Percentiles rank a stretch among this genome's conserved stretches.
Evolutionary conservation across 129 eudicot species (phyloP).

Genomic region (Centaurea solstitialis): DNA sequence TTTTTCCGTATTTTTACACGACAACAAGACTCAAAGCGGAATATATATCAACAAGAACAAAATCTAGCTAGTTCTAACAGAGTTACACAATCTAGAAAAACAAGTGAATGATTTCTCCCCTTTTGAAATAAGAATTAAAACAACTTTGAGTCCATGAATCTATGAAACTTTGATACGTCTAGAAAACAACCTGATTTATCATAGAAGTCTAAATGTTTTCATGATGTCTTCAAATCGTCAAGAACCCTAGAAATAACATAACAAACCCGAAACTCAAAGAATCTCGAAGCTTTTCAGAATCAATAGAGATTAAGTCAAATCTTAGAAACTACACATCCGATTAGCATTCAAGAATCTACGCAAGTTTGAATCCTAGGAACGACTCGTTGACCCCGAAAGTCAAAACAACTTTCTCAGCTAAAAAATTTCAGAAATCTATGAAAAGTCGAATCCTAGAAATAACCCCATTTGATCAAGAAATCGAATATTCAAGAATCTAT

Average conservation of each 20-base stretch:
- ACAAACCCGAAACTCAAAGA: neutral
- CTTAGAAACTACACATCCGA: neutral
- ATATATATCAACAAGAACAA: neutral
- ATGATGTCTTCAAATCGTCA: neutral
- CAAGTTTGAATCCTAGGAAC: neutral
- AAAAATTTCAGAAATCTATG: neutral
- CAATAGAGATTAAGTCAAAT: neutral
- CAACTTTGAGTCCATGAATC: neutral
- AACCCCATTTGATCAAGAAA: neutral
- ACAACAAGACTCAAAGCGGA: neutral
- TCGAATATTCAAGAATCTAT: no score
- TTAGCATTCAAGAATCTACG: neutral
- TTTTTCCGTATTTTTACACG: neutral
- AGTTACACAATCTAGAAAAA: conserved; percentile 12
- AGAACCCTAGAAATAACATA: neutral
- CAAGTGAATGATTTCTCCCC: neutral
- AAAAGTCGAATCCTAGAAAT: neutral
- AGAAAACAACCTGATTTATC: neutral
- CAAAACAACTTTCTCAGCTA: neutral
- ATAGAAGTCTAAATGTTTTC: conserved; percentile 4
- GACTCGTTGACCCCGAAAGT: neutral
- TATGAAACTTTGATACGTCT: no score
- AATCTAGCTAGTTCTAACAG: neutral
- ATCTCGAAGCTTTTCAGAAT: neutral
- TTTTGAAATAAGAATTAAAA: neutral